These are phyloP conservation scores for Notholithocarpus densiflorus DNA, from an alignment of 306 rosid species.

Conservation along the genomic window DNA sequence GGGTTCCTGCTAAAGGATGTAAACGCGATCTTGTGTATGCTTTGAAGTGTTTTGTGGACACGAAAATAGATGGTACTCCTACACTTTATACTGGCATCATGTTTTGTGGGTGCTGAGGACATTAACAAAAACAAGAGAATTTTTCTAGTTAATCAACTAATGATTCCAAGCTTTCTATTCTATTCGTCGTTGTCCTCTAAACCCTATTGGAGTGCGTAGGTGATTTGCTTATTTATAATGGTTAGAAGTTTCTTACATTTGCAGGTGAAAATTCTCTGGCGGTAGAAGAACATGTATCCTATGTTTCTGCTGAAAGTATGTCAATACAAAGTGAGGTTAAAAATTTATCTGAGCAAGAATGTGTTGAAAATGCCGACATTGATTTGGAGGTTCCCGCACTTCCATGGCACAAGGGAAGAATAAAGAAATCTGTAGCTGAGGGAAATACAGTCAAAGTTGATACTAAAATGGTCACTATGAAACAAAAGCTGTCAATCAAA, in stretches of 20 bases:
- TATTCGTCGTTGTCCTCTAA: neutral
- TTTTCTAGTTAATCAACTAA: neutral
- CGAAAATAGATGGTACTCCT: conserved; percentile 47
- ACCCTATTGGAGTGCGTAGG: neutral
- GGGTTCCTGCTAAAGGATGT: conserved; percentile 73
- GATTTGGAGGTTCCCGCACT: conserved; percentile 27
- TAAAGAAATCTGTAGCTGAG: conserved; percentile 31
- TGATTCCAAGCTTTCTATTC: neutral
- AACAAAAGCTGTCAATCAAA: conserved; percentile 42
- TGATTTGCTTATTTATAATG: conserved; percentile 16
- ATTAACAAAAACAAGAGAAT: neutral
- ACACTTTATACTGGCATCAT: neutral
- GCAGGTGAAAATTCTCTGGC: conserved; percentile 49
- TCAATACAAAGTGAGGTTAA: conserved; percentile 23
- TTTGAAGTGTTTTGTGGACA: conserved; percentile 59
- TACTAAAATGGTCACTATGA: conserved; percentile 21
- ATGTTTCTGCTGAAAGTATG: conserved; percentile 35
- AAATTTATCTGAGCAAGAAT: conserved; percentile 31
- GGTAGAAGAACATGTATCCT: conserved; percentile 30
- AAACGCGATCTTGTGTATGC: conserved; percentile 77
- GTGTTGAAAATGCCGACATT: conserved; percentile 30
- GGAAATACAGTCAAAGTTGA: conserved; percentile 31
- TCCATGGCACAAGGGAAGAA: conserved; percentile 45
- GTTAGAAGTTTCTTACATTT: conserved; percentile 23
- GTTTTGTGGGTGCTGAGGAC: neutral